Evolutionary conservation across 2,329 filamentous ascomycete species (phyloP).

Genomic region (Hirsutella rhossiliensis): DNA sequence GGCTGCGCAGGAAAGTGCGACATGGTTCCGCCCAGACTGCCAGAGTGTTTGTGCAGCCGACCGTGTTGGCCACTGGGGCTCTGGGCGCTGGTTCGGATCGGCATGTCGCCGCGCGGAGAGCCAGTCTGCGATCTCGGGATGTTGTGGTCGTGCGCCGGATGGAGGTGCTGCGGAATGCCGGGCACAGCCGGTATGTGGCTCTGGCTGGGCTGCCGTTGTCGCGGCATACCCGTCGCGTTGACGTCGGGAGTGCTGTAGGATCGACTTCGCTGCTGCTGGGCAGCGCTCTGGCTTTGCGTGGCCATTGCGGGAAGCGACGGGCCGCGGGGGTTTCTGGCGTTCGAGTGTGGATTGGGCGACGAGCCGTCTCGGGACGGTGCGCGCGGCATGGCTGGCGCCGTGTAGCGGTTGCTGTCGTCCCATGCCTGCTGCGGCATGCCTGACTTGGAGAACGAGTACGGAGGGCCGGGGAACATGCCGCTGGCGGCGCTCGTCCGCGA

Average conservation of each 20-base stretch:
- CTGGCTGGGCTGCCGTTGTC: conserved; percentile 42
- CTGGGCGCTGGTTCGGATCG: conserved; percentile 56
- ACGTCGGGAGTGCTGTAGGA: conserved; percentile 96
- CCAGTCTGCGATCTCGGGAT: conserved; percentile 72
- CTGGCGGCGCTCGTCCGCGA: conserved; percentile 65
- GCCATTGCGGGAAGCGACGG: conserved; percentile 69
- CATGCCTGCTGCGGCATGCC: conserved; percentile 55
- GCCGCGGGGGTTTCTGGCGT: conserved; percentile 56
- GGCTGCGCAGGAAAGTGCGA: conserved; percentile 44
- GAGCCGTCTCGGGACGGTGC: conserved; percentile 68
- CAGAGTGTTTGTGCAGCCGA: conserved; percentile 36
- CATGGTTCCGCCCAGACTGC: conserved; percentile 39
- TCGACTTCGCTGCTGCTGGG: conserved; percentile 62
- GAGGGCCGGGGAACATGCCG: conserved; percentile 49
- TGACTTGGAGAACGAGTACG: conserved; percentile 59
- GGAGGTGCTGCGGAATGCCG: conserved; percentile 61
- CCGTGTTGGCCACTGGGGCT: conserved; percentile 58
- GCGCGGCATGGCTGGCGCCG: conserved; percentile 74
- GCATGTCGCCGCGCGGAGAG: conserved; percentile 60
- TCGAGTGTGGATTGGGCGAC: conserved; percentile 51
- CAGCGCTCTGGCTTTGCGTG: conserved; percentile 38
- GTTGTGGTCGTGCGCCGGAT: conserved; percentile 45
- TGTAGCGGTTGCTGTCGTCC: conserved; percentile 73
- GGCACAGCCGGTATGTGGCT: conserved; percentile 57
- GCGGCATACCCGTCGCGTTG: conserved; percentile 52